Evolutionary conservation across 73 alveolate species (phyloP), one percentile per base, ranked within the genome.

Genomic region (Symbiodinium natans): DNA sequence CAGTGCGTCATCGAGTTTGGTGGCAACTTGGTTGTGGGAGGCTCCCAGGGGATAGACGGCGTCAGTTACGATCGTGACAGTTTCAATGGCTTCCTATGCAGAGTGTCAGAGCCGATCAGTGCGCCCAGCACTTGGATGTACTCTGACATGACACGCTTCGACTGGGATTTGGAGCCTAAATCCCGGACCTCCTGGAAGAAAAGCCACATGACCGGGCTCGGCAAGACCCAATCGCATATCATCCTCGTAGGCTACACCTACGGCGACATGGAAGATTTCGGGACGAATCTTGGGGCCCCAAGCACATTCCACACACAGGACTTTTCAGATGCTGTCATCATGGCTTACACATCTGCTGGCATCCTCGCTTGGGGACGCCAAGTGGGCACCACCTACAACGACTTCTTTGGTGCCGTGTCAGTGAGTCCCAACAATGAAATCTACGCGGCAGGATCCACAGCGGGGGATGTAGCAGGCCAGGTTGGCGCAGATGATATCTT

Each of bases 181-280:
- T 23, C 36, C 34, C 9, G 36, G 77, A 27, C 36, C 77, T 59
- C 77, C 34, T 59, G 34, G 36, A 59, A 27, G 34, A 19, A 4
- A 2, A 59, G 77, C 77, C 36, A 59, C n/a, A 23, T 59, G 36
- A 59, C 77, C 36, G 77, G 77, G 77, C 1, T 59, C 36, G 34
- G 77, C 77, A 59, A 59, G 77, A 59, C 77, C 77, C 34, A 19
- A 19, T 23, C 36, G 10, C 36, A 59, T 0, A 59, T 59, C 77
- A 59, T 59, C 77, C 36, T 59, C 36, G 77, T 59, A 2, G 77
- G 77, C 77, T 59, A 23, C 77, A 59, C 77, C 38, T 59, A 23
- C 77, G 77, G 77, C 77, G 77, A 59, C 34, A 59, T 59, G 77
- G 77, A 59, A 27, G 77, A 59, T 27, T 59, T 59, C 77, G 77